Evolutionary conservation across 2,329 filamentous ascomycete species (phyloP).

Genomic region (Fusarium zealandicum): DNA sequence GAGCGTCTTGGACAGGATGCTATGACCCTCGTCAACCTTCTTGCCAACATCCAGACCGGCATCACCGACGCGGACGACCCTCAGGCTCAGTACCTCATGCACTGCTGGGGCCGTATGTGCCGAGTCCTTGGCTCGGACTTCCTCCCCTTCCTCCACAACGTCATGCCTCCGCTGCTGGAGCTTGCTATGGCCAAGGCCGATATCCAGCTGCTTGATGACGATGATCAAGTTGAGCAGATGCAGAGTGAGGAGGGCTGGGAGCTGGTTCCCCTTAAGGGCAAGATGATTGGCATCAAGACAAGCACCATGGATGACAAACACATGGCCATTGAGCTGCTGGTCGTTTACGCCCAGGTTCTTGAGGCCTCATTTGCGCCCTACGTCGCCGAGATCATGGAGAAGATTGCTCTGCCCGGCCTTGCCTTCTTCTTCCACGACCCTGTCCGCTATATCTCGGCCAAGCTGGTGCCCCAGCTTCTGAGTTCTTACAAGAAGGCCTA

Average conservation of each 20-base stretch:
- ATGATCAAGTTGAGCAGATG: conserved; percentile 90
- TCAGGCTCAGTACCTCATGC: conserved; percentile 94
- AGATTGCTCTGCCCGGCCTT: conserved; percentile 90
- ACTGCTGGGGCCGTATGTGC: conserved; percentile 99
- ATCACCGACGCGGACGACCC: conserved; percentile 94
- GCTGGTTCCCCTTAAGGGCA: conserved; percentile 93
- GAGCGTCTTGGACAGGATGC: conserved; percentile 90
- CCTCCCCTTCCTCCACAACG: conserved; percentile 86
- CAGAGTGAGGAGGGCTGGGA: conserved; percentile 98
- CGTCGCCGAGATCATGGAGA: conserved; percentile 92
- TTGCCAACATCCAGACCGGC: conserved; percentile 84
- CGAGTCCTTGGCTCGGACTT: conserved; percentile 91
- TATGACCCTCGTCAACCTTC: conserved; percentile 82
- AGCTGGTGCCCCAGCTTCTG: conserved; percentile 90
- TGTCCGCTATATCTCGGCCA: conserved; percentile 92
- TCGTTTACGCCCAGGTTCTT: conserved; percentile 96
- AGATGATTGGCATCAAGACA: conserved; percentile 98
- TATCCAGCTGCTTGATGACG: conserved; percentile 93
- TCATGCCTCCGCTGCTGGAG: conserved; percentile 93
- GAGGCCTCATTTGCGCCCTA: conserved; percentile 92
- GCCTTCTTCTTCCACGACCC: conserved; percentile 99
- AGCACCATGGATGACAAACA: conserved; percentile 98
- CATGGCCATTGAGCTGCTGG: conserved; percentile 98
- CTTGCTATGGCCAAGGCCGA: conserved; percentile 95
- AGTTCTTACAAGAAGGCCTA: conserved; percentile 94